Conservation (phyloP, 768 basidiomycete genomes). For the Tulasnella sp. region DNA sequence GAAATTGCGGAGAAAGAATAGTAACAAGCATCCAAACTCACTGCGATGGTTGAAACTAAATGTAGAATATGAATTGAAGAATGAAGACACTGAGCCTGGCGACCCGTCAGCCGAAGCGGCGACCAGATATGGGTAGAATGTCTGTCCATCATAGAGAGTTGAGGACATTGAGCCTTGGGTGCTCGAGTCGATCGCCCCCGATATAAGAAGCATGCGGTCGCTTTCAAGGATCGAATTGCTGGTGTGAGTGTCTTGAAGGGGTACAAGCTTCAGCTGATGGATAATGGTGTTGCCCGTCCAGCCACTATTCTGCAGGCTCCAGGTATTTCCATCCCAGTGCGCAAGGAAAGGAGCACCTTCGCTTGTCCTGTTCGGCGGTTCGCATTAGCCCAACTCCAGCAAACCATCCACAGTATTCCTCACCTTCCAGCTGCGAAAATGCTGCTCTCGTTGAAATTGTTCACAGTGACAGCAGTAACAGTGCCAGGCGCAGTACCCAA, state of each 20-base stretch:
- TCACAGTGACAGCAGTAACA: conserved; percentile 81
- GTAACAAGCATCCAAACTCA: conserved; percentile 41
- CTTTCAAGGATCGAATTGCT: conserved; percentile 67
- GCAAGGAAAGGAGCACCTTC: conserved; percentile 56
- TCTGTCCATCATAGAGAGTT: conserved; percentile 81
- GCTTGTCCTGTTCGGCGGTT: background rate
- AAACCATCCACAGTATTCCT: conserved; percentile 32
- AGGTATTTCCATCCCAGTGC: conserved; percentile 79
- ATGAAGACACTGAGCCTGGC: conserved; percentile 63
- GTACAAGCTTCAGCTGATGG: conserved; percentile 85
- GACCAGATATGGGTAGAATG: conserved; percentile 75
- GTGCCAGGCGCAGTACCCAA: conserved; percentile 78
- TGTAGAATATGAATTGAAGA: conserved; percentile 76
- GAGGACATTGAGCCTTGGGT: conserved; percentile 76
- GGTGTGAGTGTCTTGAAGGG: conserved; percentile 69
- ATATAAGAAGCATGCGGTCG: conserved; percentile 87
- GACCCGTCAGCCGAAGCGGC: conserved; percentile 61
- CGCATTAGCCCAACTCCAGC: too few relatives aligned
- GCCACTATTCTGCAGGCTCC: conserved; percentile 61
- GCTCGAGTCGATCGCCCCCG: conserved; percentile 66
- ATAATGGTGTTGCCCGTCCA: conserved; percentile 50
- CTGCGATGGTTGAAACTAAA: conserved; percentile 71
- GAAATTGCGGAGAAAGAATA: conserved; percentile 20
- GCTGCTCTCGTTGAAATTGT: conserved; percentile 72
- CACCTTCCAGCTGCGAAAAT: conserved; percentile 88